phyloP scores from a whole-genome alignment of 1,284 basidiomycete genomes.

The Moniliella sp. region DNA sequence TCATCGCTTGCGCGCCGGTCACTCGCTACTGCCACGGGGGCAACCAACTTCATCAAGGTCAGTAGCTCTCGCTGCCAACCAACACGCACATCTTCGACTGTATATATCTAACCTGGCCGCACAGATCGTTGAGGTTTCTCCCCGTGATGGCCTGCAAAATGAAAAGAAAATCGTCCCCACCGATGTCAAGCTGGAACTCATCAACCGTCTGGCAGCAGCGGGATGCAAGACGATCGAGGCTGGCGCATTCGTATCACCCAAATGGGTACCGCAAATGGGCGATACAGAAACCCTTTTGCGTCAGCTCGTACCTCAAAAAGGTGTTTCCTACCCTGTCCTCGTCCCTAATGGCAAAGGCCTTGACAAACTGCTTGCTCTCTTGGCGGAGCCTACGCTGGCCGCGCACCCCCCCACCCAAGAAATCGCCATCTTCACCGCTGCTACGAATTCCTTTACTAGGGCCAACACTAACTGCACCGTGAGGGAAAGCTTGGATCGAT shows the following conservation, averaged over 20 bases:
- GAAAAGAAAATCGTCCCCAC: conserved; percentile 53
- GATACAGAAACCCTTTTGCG: conserved; percentile 39
- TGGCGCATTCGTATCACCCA: conserved; percentile 62
- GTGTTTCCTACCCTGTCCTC: conserved; percentile 57
- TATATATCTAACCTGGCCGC: too few relatives aligned
- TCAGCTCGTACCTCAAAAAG: conserved; percentile 41
- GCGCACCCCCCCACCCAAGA: conserved; percentile 46
- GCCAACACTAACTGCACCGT: conserved; percentile 67
- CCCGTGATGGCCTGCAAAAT: conserved; percentile 80
- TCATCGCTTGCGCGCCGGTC: too few relatives aligned
- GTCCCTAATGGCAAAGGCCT: conserved; percentile 59
- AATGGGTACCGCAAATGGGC: conserved; percentile 52
- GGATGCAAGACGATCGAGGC: conserved; percentile 60
- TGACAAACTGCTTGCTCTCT: conserved; percentile 9
- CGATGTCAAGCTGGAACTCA: conserved; percentile 56
- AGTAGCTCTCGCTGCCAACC: background rate
- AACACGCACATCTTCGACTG: background rate
- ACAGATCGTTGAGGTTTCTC: conserved; percentile 70
- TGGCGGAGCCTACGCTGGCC: background rate
- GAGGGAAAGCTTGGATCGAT: conserved; percentile 48
- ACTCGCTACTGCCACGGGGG: background rate
- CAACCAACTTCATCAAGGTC: background rate
- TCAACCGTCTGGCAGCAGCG: conserved; percentile 50
- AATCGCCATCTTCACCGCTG: conserved; percentile 69
- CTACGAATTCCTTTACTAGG: conserved; percentile 58